Conservation (phyloP, 257 asterid species). For the Prunella vulgaris region DNA sequence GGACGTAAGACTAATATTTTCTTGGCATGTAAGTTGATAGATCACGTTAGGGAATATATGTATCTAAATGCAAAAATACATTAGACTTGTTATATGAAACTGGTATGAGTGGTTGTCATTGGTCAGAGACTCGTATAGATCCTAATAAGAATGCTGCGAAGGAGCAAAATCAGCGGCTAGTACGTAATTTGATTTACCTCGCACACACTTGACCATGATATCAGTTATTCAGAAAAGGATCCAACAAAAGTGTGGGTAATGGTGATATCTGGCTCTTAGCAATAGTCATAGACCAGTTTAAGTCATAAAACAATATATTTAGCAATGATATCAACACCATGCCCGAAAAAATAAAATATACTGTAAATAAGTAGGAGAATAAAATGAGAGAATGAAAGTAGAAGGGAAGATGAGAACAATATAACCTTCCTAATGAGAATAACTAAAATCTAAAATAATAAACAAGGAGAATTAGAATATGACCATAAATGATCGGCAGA, state of each 20-base stretch:
- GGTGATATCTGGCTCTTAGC: not conserved
- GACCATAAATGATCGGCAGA: conserved; percentile 6
- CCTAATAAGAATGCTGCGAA: not conserved
- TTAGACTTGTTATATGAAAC: not conserved
- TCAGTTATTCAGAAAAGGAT: not conserved
- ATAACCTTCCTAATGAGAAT: not conserved
- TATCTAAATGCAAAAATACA: not conserved
- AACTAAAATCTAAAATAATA: not conserved
- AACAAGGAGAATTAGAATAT: conserved; percentile 4
- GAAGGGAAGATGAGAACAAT: not conserved
- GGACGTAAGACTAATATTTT: not conserved
- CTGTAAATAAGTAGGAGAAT: not conserved
- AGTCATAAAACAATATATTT: not conserved
- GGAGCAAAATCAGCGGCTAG: not conserved
- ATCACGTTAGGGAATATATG: not conserved
- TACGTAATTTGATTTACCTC: not conserved
- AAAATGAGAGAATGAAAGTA: not conserved
- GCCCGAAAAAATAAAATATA: not conserved
- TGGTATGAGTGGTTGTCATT: not conserved
- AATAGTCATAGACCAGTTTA: not conserved
- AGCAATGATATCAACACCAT: conserved; percentile 6
- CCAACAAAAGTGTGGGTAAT: not conserved
- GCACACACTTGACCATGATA: not conserved
- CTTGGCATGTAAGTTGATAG: too few species aligned
- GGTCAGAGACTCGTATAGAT: not conserved